phyloP scores from a whole-genome alignment of 345 rosid genomes.

The Barbarea vulgaris region DNA sequence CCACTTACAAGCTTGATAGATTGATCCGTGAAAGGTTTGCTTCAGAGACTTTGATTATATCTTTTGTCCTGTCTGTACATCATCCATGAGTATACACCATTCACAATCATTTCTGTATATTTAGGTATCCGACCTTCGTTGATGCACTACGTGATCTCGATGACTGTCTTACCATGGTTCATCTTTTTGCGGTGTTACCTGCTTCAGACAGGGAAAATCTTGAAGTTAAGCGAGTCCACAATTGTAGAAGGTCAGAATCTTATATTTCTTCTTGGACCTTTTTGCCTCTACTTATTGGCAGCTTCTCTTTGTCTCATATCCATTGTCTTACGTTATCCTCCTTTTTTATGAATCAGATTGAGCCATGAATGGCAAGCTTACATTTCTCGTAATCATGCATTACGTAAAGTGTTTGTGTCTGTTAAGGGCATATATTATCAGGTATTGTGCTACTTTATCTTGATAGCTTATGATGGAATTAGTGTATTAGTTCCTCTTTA shows the following conservation, averaged over 20 bases:
- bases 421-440: constrained; percentile 97
- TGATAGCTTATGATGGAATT: not conserved
- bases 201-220: constrained; percentile 78
- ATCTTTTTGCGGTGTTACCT: constrained; percentile 91
- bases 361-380: constrained; percentile 98
- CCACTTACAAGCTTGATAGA: constrained; percentile 66
- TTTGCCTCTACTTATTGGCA: not conserved
- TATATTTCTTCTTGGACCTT: constrained; percentile 3
- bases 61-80: not conserved
- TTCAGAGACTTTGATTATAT: not conserved
- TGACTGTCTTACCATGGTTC: constrained; percentile 91
- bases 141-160: constrained; percentile 97
- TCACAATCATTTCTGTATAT: constrained; percentile 22
- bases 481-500: not conserved
- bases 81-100: not conserved
- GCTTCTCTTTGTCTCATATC: not conserved
- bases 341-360: constrained; percentile 56
- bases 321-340: not conserved
- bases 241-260: constrained; percentile 68
- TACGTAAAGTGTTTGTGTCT: constrained; percentile 84
- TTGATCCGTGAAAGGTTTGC: constrained; percentile 82
- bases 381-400: constrained; percentile 71
- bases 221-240: constrained; percentile 75
- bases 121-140: constrained; percentile 81
- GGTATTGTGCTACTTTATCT: constrained; percentile 46